phyloP scores from a whole-genome alignment of 2,329 filamentous ascomycete genomes.

The Clonostachys rhizophaga region DNA sequence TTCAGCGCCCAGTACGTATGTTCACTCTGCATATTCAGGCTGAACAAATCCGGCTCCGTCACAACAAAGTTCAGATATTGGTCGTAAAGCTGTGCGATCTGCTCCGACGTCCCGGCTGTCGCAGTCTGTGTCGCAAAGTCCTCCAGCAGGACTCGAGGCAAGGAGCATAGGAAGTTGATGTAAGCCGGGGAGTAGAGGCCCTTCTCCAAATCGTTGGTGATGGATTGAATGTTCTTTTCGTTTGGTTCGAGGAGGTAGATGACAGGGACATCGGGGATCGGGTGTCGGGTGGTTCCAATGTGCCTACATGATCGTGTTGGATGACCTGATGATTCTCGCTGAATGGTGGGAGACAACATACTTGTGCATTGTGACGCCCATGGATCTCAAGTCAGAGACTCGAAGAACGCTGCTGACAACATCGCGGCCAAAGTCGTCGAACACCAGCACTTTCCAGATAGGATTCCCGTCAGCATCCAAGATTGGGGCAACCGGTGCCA shows the following conservation, averaged over 20 bases:
- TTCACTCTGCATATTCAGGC: slow-evolving; percentile 83
- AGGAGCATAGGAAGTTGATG: slow-evolving; percentile 93
- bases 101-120: slow-evolving; percentile 76
- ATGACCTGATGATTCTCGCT: slow-evolving; percentile 1
- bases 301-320: slow-evolving; percentile 50
- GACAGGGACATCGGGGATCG: slow-evolving; percentile 93
- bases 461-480: slow-evolving; percentile 84
- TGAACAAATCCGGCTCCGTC: slow-evolving; percentile 92
- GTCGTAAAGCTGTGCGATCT: slow-evolving; percentile 89
- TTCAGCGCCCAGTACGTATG: slow-evolving; percentile 96
- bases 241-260: slow-evolving; percentile 95
- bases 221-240: slow-evolving; percentile 70
- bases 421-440: slow-evolving; percentile 86
- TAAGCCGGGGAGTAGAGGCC: slow-evolving; percentile 91
- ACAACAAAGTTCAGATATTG: slow-evolving; percentile 98
- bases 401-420: slow-evolving; percentile 94
- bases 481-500: slow-evolving; percentile 70
- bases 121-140: slow-evolving; percentile 91
- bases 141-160: slow-evolving; percentile 85
- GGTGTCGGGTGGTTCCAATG: slow-evolving; percentile 74
- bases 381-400: slow-evolving; percentile 85
- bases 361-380: slow-evolving; percentile 97
- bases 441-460: slow-evolving; percentile 96
- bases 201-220: slow-evolving; percentile 81
- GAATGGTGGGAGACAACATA: slow-evolving; percentile 30